Base-by-base conservation (phyloP, 768 basidiomycete genomes). In the Suillus plorans region DNA sequence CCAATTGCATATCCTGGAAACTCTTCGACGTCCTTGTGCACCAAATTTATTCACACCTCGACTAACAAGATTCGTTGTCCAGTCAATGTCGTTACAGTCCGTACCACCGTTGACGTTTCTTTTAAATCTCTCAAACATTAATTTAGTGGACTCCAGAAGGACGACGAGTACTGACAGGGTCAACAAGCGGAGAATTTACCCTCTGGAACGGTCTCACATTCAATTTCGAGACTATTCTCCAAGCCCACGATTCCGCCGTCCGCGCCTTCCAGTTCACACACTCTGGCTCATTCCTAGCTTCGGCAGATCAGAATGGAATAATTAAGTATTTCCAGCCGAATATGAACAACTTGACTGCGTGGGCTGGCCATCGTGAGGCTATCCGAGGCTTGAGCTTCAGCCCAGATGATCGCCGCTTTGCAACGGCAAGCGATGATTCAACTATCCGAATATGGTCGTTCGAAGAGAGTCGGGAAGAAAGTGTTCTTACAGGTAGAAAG, bases 301-400 rank as follows among this genome's bases (percentile, higher is more conserved):
- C 95, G 20, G 89, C 94, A 34, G 97, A 99, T 80, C 94, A 95
- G 75, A 87, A 82, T 44, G 97, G 97, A 10, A 85, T 94, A 65
- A 95, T 99, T 83, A 99, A 99, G 78, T 99, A 99, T 79, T 99
- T 98, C 73, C 95, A 98, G 69, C 94, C 94, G 41, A 97, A 98
- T 77, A 95, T 99, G 92, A 99, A 98, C 82, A 99, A 99, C 75
- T 80, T 99, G 70, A 94, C 92, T 7, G 93, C 93, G 20, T 97
- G 95, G 87, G 85, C 90, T 53, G 97, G 95, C 0, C 97, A 97
- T 61, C 84, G 91, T n/a, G 97, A 98, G 76, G 93, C 95, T 8
- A 92, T 98, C 65, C 86, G 97, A 44, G 95, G 94, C 0, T 80
- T 98, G 42, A 92, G 86, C 66, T 99, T 97, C 76, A 92, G 93